phyloP scores from a whole-genome alignment of 306 rosid species.

The Fagus crenata region DNA sequence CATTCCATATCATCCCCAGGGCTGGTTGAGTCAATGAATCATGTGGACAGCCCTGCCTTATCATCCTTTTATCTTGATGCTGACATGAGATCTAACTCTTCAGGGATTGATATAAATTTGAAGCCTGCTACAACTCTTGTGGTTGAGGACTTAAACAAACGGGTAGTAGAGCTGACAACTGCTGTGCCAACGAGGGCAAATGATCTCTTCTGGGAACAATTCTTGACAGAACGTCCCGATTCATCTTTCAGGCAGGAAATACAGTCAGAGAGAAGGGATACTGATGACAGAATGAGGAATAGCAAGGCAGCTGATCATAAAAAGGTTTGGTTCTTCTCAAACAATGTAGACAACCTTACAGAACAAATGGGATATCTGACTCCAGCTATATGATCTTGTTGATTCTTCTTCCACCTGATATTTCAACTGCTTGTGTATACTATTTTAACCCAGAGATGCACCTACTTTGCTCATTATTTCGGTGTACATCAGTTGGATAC shows the following conservation, averaged over 20 bases:
- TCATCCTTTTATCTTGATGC: constrained; percentile 12
- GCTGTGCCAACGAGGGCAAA: constrained; percentile 22
- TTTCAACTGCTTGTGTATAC: background rate
- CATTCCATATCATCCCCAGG: constrained; percentile 25
- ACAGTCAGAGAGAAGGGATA: constrained; percentile 13
- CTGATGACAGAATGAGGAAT: constrained; percentile 13
- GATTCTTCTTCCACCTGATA: background rate
- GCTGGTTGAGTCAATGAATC: constrained; percentile 17
- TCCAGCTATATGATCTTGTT: constrained; percentile 26
- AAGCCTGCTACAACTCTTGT: constrained; percentile 17
- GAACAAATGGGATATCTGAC: constrained; percentile 40
- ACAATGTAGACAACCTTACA: constrained; percentile 20
- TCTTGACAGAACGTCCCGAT: constrained; percentile 41
- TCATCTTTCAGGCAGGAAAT: constrained; percentile 16
- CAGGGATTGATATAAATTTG: constrained; percentile 34
- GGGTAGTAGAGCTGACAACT: background rate
- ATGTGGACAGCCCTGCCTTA: constrained; percentile 19
- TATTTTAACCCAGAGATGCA: background rate
- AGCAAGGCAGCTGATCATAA: constrained; percentile 10
- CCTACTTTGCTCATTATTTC: background rate
- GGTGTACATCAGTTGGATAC: no score
- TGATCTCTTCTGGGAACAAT: constrained; percentile 45
- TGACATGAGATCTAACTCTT: constrained; percentile 23
- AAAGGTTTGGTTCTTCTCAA: constrained; percentile 30
- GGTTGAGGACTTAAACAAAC: constrained; percentile 6